Evolutionary conservation across 1,284 basidiomycete genomes (phyloP).

Genomic region (Entoloma clypeatum): DNA sequence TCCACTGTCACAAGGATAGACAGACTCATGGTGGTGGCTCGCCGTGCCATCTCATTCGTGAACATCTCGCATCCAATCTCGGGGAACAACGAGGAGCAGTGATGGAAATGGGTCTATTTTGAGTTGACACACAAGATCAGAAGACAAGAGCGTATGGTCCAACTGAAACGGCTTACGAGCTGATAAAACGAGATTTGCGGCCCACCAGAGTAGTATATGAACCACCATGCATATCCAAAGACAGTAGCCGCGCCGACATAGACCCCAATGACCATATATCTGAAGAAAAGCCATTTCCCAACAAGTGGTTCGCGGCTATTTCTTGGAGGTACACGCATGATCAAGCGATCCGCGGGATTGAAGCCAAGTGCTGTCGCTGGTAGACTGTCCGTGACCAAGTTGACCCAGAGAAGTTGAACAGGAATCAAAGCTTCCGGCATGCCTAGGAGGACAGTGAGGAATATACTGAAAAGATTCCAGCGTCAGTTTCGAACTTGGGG

Average conservation of each 20-base stretch:
- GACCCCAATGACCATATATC: constrained; percentile 89
- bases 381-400: constrained; percentile 92
- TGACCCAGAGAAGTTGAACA: constrained; percentile 97
- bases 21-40: constrained; percentile 94
- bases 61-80: constrained; percentile 95
- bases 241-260: constrained; percentile 97
- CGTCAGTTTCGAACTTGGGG: background rate
- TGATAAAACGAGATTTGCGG: constrained; percentile 94
- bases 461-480: constrained; percentile 58
- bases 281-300: constrained; percentile 91
- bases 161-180: constrained; percentile 62
- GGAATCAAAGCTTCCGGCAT: constrained; percentile 99
- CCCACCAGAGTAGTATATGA: constrained; percentile 84
- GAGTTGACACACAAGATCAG: constrained; percentile 10
- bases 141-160: constrained; percentile 22
- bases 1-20: constrained; percentile 94
- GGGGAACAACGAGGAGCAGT: constrained; percentile 79
- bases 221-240: constrained; percentile 99
- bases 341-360: constrained; percentile 94
- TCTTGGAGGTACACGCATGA: constrained; percentile 92
- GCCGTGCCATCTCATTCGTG: constrained; percentile 75
- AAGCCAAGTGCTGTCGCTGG: constrained; percentile 98
- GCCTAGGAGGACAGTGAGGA: constrained; percentile 93
- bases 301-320: constrained; percentile 88
- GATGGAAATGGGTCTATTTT: constrained; percentile 87